A percentile compares a stretch with the other conserved stretches of the same genome.
Evolutionary conservation across 805 yeast genomes (phyloP).

Genomic region (Suhomyces sp.): DNA sequence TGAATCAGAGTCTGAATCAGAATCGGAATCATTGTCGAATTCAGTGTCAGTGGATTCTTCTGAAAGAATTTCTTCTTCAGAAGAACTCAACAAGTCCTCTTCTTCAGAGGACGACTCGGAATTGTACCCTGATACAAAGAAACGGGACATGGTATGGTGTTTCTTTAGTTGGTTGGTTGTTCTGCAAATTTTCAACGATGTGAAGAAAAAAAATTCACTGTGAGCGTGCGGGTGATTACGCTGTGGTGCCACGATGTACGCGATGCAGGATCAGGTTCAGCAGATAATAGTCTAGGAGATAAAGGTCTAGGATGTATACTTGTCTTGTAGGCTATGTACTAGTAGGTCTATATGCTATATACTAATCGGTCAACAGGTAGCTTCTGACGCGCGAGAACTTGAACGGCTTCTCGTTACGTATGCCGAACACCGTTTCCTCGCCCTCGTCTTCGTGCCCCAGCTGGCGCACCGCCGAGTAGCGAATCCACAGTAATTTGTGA

Average conservation of each 20-base stretch:
- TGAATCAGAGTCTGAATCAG: constrained; percentile 21
- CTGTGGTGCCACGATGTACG: constrained; percentile 8
- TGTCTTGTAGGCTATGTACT: background rate
- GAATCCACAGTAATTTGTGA: constrained; percentile 70
- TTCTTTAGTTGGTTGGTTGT: background rate
- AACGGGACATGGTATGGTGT: constrained; percentile 70
- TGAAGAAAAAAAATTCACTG: constrained; percentile 8
- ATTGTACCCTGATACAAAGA: constrained; percentile 67
- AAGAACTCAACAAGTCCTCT: constrained; percentile 50
- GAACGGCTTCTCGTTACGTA: constrained; percentile 75
- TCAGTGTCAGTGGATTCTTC: constrained; percentile 46
- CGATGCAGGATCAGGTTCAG: background rate
- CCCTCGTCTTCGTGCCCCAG: constrained; percentile 41
- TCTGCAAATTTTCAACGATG: constrained; percentile 29
- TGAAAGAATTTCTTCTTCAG: constrained; percentile 59
- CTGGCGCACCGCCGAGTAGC: constrained; percentile 56
- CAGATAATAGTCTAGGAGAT: background rate
- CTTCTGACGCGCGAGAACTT: constrained; percentile 65
- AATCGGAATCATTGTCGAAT: constrained; percentile 43
- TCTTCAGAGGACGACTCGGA: constrained; percentile 54
- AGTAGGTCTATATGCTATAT: background rate
- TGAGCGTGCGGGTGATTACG: constrained; percentile 10
- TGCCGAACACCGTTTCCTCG: constrained; percentile 47
- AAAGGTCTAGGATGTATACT: background rate
- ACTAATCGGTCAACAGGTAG: constrained; percentile 18